phyloP scores from a whole-genome alignment of 1,284 basidiomycete genomes.

The Ustilago shanxiensis region DNA sequence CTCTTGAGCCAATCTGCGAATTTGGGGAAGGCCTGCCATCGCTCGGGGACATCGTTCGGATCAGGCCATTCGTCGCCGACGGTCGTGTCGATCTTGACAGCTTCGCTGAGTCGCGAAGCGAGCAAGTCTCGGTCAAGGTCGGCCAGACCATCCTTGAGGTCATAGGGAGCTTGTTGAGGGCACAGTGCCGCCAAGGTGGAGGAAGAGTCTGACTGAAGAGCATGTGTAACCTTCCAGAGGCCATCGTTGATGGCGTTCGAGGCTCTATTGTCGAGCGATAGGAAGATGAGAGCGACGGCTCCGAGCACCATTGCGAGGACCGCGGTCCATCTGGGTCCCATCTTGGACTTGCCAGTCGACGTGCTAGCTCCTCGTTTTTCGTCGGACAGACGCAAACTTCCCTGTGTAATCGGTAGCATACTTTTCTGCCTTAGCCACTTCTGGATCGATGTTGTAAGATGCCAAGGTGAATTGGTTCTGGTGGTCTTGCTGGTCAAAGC shows the following conservation, averaged over 20 bases:
- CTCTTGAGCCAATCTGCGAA: slow-evolving; percentile 55
- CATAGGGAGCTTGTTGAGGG: slow-evolving; percentile 45
- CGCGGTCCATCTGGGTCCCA: slow-evolving; percentile 19
- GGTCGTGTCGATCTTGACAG: slow-evolving; percentile 62
- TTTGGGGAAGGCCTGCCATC: slow-evolving; percentile 52
- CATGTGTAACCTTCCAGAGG: slow-evolving; percentile 31
- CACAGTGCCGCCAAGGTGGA: slow-evolving; percentile 20
- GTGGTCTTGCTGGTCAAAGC: neutral
- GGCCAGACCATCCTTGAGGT: slow-evolving; percentile 42
- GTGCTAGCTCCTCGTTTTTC: slow-evolving; percentile 19
- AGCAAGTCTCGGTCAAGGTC: slow-evolving; percentile 40
- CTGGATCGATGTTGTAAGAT: neutral
- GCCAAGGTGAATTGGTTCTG: neutral
- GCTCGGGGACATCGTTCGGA: slow-evolving; percentile 45
- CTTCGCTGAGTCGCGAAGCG: slow-evolving; percentile 50
- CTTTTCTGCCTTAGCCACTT: neutral
- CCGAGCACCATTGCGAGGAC: slow-evolving; percentile 31
- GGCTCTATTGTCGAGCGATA: slow-evolving; percentile 36
- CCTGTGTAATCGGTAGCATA: slow-evolving; percentile 25
- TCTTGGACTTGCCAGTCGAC: slow-evolving; percentile 11
- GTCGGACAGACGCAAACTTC: neutral
- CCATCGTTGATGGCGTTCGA: slow-evolving; percentile 41
- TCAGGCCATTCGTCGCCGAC: slow-evolving; percentile 57
- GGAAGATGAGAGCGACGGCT: slow-evolving; percentile 22
- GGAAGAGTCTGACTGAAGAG: slow-evolving; percentile 11